A percentile compares a stretch with the other conserved stretches of the same genome.
These are phyloP conservation scores for Coix lacrymajobi DNA, from an alignment of 176 grass and related monocot species.

Conservation along the genomic window DNA sequence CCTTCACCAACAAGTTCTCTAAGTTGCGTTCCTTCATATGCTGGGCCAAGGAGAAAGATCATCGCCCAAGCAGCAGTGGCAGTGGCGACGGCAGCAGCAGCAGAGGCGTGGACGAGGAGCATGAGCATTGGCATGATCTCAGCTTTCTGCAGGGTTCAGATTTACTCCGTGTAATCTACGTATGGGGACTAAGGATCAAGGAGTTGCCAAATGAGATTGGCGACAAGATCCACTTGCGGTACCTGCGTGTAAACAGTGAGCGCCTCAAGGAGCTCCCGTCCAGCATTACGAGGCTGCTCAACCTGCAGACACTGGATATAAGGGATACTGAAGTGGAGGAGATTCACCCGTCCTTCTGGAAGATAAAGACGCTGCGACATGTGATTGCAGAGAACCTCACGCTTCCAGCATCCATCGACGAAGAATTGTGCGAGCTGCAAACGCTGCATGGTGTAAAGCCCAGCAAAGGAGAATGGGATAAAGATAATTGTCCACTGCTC, in stretches of 20 bases:
- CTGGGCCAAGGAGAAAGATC: not conserved
- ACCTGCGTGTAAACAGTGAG: not conserved
- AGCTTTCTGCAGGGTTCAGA: not conserved
- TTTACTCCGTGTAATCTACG: not conserved
- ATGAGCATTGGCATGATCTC: not conserved
- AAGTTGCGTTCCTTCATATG: not conserved
- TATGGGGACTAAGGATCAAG: not conserved
- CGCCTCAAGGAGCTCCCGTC: not conserved
- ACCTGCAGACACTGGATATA: not conserved
- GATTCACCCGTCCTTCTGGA: not conserved
- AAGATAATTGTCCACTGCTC: not conserved
- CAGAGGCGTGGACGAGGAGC: not conserved
- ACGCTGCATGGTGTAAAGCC: not conserved
- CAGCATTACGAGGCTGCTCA: not conserved
- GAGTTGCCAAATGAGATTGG: not conserved
- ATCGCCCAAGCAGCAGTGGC: too few species aligned
- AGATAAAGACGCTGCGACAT: not conserved
- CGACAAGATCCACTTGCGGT: not conserved
- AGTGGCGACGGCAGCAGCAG: too few species aligned
- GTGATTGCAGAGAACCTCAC: not conserved
- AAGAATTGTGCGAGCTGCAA: not conserved
- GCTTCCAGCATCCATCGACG: not conserved
- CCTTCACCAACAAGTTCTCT: not conserved
- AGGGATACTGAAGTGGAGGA: not conserved
- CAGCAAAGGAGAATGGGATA: not conserved